Base-by-base conservation (phyloP, 164 flowering plant genomes). In the Cinnamomum micranthum region DNA sequence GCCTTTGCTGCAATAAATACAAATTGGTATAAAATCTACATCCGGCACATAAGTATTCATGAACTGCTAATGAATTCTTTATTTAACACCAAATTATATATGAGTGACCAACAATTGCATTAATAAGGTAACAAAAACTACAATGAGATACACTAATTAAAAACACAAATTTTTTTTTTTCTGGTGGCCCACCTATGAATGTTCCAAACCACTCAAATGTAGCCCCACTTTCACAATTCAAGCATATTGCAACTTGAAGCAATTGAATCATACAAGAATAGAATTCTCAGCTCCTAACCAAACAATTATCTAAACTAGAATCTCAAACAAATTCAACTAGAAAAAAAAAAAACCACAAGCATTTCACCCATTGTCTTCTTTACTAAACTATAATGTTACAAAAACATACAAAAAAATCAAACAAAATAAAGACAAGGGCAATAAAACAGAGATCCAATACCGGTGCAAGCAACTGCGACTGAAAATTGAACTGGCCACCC, bases 401-500 rank as follows among this genome's bases (percentile, higher is more conserved):
- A 55, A 55, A 19, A 55, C 5, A 55, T 11, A 63, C 24, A 23
- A 74, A 4, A 4, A 19, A 4, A 15, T 31, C 68, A 11, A 41
- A 23, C 41, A 6, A 52, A 20, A 6, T 20, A 14, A 24, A 24
- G 41, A 15, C 11, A n/a, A 24, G 59, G n/a, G 20, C 50, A 50
- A 70, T 3, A 13, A 60, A 51, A 70, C 17, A n/a, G 4, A 20
- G 24, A 63, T 15, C 47, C 52, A 77, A 63, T 87, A 91, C 98
- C 86, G 90, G 87, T 27, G 84, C 75, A 41, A 92, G 83, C 78
- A 90, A 63, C 76, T 92, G 97, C 1, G 88, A 74, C 80, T 84
- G 95, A 83, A 92, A 80, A 84, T 87, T 91, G 70, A 87, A 86
- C 87, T 91, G 96, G 10, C 88, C 80, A 1, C 84, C 84, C 3